phyloP scores from a whole-genome alignment of 1,284 basidiomycete genomes.

The Malassezia cuniculi region DNA sequence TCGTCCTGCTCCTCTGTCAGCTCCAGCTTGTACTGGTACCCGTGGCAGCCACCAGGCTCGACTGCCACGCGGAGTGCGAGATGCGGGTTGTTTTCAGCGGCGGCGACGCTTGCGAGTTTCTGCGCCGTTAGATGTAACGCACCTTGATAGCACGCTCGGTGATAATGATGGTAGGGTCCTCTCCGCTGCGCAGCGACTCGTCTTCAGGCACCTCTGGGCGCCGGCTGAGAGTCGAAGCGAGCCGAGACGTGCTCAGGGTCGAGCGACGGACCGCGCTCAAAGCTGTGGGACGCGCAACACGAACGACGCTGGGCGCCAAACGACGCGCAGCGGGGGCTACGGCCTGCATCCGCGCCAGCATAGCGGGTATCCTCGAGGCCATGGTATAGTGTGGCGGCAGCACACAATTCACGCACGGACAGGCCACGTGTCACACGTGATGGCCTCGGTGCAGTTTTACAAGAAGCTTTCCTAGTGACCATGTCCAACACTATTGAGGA shows the following conservation, averaged over 20 bases:
- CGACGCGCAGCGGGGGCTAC: too few relatives aligned
- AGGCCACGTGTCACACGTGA: slow-evolving; percentile 4
- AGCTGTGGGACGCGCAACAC: too few relatives aligned
- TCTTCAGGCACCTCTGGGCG: slow-evolving; percentile 36
- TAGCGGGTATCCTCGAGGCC: too few relatives aligned
- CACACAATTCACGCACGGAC: neutral
- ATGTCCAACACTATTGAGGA: slow-evolving; percentile 61
- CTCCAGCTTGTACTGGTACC: slow-evolving; percentile 80
- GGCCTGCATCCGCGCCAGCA: too few relatives aligned
- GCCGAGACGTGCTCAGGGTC: too few relatives aligned
- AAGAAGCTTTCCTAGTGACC: neutral
- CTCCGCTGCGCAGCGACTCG: slow-evolving; percentile 23
- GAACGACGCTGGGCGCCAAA: neutral
- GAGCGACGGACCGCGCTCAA: too few relatives aligned
- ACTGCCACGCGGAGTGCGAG: slow-evolving; percentile 64
- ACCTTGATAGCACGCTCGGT: slow-evolving; percentile 33
- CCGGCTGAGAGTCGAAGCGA: slow-evolving; percentile 10
- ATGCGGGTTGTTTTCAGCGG: slow-evolving; percentile 52
- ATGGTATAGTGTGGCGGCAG: slow-evolving; percentile 1
- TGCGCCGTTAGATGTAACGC: neutral
- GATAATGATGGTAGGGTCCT: slow-evolving; percentile 24
- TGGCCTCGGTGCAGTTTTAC: neutral
- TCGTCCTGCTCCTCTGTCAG: slow-evolving; percentile 52
- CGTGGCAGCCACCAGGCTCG: slow-evolving; percentile 80
- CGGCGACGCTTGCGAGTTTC: slow-evolving; percentile 25